Percentiles rank a stretch among this genome's conserved stretches.
Conservation (phyloP, 441 rosid genomes). For the Pelargonium citronellum region DNA sequence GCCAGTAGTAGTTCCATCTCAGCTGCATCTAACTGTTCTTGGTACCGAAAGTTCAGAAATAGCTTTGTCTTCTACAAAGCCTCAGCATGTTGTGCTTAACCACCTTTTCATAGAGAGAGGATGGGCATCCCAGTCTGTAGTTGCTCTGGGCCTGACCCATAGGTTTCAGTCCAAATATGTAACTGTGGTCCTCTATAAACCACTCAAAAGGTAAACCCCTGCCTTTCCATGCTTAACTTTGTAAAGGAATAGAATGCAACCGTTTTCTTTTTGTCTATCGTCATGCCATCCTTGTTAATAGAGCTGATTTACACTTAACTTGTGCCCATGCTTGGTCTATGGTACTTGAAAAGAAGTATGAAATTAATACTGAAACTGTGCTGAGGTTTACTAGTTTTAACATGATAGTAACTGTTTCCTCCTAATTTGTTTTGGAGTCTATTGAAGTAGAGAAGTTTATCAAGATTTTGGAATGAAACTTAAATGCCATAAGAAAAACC, state of each 20-base stretch:
- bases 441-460: no score
- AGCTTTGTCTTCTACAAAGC: constrained; percentile 29
- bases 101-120: constrained; percentile 60
- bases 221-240: constrained; percentile 9
- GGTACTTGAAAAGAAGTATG: background rate
- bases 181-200: constrained; percentile 83
- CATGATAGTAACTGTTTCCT: no score
- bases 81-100: constrained; percentile 39
- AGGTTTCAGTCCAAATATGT: constrained; percentile 82
- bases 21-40: constrained; percentile 60
- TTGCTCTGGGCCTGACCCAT: constrained; percentile 77
- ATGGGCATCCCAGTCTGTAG: constrained; percentile 65
- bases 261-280: constrained; percentile 13
- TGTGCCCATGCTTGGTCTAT: background rate
- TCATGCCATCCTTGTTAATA: constrained; percentile 20
- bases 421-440: no score
- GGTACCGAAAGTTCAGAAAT: constrained; percentile 39
- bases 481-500: no score
- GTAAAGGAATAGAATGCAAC: constrained; percentile 18
- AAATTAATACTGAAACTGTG: no score
- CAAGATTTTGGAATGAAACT: no score
- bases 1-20: constrained; percentile 61
- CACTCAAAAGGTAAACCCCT: constrained; percentile 41
- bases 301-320: background rate
- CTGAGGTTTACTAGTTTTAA: no score